Conservation (phyloP, 208 protist species). For the Tritrichomonas foetus region DNA sequence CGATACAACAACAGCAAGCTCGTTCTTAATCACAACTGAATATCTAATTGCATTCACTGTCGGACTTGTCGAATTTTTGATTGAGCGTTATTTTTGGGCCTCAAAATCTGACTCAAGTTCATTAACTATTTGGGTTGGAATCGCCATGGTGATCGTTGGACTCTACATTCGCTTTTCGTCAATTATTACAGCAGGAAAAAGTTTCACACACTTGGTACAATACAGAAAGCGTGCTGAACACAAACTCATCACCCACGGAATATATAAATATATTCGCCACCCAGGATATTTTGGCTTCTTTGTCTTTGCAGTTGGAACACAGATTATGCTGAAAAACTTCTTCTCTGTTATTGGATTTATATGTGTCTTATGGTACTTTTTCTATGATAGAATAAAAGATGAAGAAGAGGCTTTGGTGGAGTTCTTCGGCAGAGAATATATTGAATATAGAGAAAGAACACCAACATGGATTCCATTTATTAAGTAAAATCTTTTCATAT, state of each 20-base stretch:
- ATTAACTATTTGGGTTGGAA: neutral
- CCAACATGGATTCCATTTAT: constrained; percentile 2
- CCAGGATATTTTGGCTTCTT: constrained; percentile 45
- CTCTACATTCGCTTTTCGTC: neutral
- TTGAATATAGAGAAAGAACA: neutral
- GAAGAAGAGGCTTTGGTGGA: neutral
- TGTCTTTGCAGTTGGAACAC: constrained; percentile 26
- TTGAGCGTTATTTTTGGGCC: neutral
- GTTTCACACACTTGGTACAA: constrained; percentile 13
- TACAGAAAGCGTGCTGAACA: neutral
- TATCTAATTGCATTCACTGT: neutral
- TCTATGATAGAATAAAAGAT: neutral
- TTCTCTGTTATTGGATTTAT: neutral
- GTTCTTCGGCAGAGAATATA: constrained; percentile 24
- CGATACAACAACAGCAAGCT: neutral
- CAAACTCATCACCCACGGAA: neutral
- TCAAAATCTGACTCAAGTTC: neutral
- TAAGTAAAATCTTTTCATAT: too few species aligned
- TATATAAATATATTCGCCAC: constrained; percentile 46
- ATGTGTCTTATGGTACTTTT: constrained; percentile 38
- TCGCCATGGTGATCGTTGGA: neutral
- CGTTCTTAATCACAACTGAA: neutral
- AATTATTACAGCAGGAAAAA: constrained; percentile 36
- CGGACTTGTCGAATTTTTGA: neutral
- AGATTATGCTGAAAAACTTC: constrained; percentile 30